Conservation (phyloP, 2,329 filamentous ascomycete genomes). For the Diaporthe velutina region DNA sequence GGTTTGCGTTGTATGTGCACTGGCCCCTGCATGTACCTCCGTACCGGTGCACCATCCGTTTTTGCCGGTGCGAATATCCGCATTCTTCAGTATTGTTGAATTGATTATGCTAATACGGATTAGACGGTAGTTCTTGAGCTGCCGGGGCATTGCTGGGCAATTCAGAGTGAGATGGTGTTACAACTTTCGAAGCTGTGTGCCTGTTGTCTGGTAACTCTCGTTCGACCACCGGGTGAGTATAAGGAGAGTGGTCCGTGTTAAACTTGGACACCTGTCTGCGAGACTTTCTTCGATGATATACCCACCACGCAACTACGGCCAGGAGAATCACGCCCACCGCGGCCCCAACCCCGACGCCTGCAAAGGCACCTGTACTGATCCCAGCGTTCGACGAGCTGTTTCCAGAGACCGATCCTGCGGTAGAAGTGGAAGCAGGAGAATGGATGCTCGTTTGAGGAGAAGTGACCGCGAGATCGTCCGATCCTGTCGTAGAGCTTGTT, state of each 20-base stretch:
- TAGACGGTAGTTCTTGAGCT: not conserved
- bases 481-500: not conserved
- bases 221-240: not conserved
- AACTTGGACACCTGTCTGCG: not conserved
- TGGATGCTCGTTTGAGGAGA: not conserved
- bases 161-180: not conserved
- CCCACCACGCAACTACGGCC: not conserved
- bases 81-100: no score
- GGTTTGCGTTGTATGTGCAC: no score
- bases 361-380: not conserved
- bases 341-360: not conserved
- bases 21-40: no score
- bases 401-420: not conserved
- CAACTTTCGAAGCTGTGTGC: not conserved
- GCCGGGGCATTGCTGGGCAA: not conserved
- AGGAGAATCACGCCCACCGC: not conserved
- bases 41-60: no score
- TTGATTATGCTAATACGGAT: not conserved
- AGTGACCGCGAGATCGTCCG: not conserved
- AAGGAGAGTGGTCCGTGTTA: not conserved
- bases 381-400: not conserved
- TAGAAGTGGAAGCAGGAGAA: not conserved
- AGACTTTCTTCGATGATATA: not conserved
- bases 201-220: not conserved
- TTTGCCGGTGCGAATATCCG: no score